Percentiles rank a stretch among this genome's conserved stretches.
These are phyloP conservation scores for Podospora pseudopauciseta DNA, from an alignment of 495 filamentous ascomycete genomes.

Conservation along the genomic window DNA sequence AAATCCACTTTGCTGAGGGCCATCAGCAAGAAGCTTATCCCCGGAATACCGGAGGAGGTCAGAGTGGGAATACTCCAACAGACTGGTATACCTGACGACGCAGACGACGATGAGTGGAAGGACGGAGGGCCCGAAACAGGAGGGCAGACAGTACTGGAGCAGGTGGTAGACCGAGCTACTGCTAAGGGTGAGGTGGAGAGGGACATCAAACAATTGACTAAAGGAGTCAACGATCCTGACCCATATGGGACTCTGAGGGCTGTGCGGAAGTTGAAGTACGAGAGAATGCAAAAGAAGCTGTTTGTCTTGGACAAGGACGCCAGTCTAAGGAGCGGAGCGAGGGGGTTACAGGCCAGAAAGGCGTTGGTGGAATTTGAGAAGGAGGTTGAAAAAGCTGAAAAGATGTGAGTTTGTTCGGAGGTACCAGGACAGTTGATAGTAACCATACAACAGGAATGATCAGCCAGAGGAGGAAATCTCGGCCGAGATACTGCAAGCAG, in stretches of 20 bases:
- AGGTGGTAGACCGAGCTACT: constrained; percentile 64
- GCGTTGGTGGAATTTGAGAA: constrained; percentile 62
- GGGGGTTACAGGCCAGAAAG: constrained; percentile 70
- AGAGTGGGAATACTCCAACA: constrained; percentile 71
- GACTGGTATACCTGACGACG: constrained; percentile 44
- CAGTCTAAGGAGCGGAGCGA: constrained; percentile 64
- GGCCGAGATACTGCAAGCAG: constrained; percentile 50
- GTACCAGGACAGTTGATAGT: background rate
- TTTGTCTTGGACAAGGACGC: constrained; percentile 70
- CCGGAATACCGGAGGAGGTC: constrained; percentile 67
- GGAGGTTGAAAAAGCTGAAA: constrained; percentile 52
- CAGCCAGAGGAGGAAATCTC: constrained; percentile 54
- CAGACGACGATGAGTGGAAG: constrained; percentile 23
- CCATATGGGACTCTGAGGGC: constrained; percentile 55
- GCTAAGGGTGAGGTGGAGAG: constrained; percentile 53
- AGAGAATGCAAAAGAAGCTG: constrained; percentile 56
- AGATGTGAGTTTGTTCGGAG: constrained; percentile 38
- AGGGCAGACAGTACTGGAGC: constrained; percentile 55
- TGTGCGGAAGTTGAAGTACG: constrained; percentile 56
- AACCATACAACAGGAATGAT: constrained; percentile 42
- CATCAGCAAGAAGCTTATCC: constrained; percentile 73
- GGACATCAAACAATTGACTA: constrained; percentile 54
- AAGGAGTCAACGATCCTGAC: constrained; percentile 41
- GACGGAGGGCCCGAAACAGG: constrained; percentile 12
- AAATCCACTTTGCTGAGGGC: constrained; percentile 76